Base-by-base conservation (phyloP, 805 yeast genomes). In the Saccharomycopsis fodiens region DNA sequence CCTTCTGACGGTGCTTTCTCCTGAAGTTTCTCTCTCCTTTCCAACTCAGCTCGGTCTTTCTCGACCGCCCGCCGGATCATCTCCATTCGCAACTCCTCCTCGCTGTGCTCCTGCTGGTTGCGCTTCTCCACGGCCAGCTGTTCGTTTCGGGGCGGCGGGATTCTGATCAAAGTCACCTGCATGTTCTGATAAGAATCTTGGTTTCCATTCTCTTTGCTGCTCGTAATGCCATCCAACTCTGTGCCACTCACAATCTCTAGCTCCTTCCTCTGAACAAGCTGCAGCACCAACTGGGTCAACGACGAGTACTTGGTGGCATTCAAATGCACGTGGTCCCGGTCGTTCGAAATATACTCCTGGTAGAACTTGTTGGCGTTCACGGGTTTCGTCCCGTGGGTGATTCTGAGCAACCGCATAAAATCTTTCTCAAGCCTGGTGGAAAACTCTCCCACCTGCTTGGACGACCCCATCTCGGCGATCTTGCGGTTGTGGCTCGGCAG, bases 321-420 rank as follows among this genome's bases (percentile, higher is more conserved):
- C 82, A 93, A 77, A 61, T 91, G 98, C 8, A 88, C 67, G 61
- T 93, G 97, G 47, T 85, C 77, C 56, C 77, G 77, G 59, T 91
- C 85, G 49, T 74, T 42, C 6, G 19, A 72, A 47, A 93, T 91
- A 57, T 82, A 82, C 59, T 89, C 96, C 57, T 89, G 95, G 65
- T 93, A 93, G 57, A 86, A 87, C 57, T 78, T 74, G 64, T 93
- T 93, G 2, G 88, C 91, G 46, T 79, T 80, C 37, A 89, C 73
- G 47, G 67, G 65, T 60, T 87, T 88, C 42, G 85, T 85, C 3
- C 96, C 96, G 60, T 91, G 97, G 37, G 76, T 72, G 20, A 76
- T 65, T 39, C 74, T 68, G 47, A 93, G 64, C 16, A 82, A 66
- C 3, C 69, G 63, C 8, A 91, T 49, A 57, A 93, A 93, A 52